Percentiles rank a stretch among this genome's conserved stretches.
phyloP scores from a whole-genome alignment of 225 moss, liverwort and hornwort species.

The Ulota crispa region DNA sequence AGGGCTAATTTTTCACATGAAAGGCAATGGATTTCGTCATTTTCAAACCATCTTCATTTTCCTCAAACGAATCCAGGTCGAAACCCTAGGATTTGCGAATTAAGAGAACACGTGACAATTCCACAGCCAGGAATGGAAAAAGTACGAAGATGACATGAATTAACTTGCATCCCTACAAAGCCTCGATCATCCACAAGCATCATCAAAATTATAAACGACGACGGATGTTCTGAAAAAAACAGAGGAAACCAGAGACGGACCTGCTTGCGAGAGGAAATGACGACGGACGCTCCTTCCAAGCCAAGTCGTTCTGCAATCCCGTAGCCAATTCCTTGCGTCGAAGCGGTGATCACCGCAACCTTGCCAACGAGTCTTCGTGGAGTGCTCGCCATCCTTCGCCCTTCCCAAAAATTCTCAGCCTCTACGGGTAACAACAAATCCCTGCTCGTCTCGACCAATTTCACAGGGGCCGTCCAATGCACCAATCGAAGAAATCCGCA shows the following conservation, averaged over 20 bases:
- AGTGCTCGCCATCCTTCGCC: constrained; percentile 28
- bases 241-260: constrained; percentile 26
- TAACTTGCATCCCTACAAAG: neutral
- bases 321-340: constrained; percentile 89
- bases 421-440: neutral
- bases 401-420: neutral
- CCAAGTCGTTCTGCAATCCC: constrained; percentile 85
- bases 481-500: neutral
- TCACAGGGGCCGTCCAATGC: neutral
- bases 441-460: neutral
- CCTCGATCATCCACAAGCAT: neutral
- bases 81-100: neutral
- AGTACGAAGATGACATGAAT: neutral
- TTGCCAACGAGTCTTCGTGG: constrained; percentile 74
- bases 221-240: neutral
- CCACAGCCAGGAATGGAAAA: neutral
- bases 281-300: constrained; percentile 84
- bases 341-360: constrained; percentile 93
- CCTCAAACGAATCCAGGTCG: neutral
- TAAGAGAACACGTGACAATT: neutral
- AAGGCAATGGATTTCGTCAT: neutral
- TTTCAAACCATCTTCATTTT: neutral
- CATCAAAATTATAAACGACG: neutral
- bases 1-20: neutral
- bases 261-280: constrained; percentile 96